A percentile compares a stretch with the other conserved stretches of the same genome.
Evolutionary conservation across 129 eudicot species (phyloP).

Genomic region (Helichrysum umbraculigerum): DNA sequence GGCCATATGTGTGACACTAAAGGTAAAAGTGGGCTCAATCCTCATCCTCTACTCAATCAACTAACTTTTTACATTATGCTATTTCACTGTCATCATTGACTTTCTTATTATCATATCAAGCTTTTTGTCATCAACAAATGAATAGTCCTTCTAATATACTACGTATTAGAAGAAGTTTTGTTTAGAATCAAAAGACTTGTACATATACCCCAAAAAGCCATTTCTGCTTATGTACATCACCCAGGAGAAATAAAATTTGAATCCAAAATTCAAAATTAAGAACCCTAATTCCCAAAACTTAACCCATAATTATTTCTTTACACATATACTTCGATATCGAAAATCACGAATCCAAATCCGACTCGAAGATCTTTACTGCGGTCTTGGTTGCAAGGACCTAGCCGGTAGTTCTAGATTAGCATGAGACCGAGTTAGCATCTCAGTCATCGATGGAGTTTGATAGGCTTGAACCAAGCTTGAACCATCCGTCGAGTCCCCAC

Average conservation of each 20-base stretch:
- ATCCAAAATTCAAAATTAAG: neutral
- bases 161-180: neutral
- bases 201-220: conserved; percentile 23
- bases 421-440: conserved; percentile 75
- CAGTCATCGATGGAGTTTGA: conserved; percentile 74
- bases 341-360: neutral
- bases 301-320: conserved; percentile 26
- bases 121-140: conserved; percentile 4
- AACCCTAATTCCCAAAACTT: neutral
- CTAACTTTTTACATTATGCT: too few species aligned
- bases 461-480: conserved; percentile 63
- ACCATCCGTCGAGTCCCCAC: conserved; percentile 77
- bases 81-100: too few species aligned
- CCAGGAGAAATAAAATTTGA: neutral
- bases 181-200: neutral
- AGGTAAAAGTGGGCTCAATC: too few species aligned
- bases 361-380: neutral
- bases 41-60: too few species aligned
- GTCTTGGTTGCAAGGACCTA: conserved; percentile 46
- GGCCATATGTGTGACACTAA: too few species aligned
- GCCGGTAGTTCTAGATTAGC: conserved; percentile 41
- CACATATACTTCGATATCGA: neutral
- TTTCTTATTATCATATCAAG: too few species aligned
- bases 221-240: conserved; percentile 15
- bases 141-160: neutral